phyloP scores from a whole-genome alignment of 2,329 filamentous ascomycete genomes.

The Shiraia bambusicola region DNA sequence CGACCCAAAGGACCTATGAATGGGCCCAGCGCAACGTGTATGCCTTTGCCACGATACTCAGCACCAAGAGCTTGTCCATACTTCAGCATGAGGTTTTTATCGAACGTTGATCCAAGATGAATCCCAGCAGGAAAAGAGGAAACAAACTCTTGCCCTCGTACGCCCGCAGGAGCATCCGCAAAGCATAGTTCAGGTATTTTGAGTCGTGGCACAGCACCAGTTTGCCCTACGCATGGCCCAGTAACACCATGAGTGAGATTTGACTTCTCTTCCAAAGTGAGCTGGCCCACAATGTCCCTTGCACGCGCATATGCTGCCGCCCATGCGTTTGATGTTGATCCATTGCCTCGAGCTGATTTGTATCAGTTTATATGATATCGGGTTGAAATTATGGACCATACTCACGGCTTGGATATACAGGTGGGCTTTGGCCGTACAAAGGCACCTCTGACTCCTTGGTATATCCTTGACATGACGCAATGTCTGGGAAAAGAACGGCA shows the following conservation, averaged over 20 bases:
- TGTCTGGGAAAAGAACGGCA: slow-evolving; percentile 12
- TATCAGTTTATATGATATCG: no score
- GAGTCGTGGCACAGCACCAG: slow-evolving; percentile 40
- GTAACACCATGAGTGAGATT: slow-evolving; percentile 42
- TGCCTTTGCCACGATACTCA: slow-evolving; percentile 71
- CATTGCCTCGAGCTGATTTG: slow-evolving; percentile 23
- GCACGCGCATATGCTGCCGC: slow-evolving; percentile 40
- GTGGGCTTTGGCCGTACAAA: slow-evolving; percentile 31
- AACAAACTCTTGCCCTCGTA: slow-evolving; percentile 35
- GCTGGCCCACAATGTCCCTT: slow-evolving; percentile 40
- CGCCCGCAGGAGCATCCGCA: slow-evolving; percentile 42
- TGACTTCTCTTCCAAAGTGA: slow-evolving; percentile 48
- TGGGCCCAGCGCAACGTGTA: slow-evolving; percentile 69
- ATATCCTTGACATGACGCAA: slow-evolving; percentile 19
- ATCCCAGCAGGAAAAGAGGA: slow-evolving; percentile 35
- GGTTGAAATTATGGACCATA: not conserved
- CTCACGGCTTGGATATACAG: slow-evolving; percentile 35
- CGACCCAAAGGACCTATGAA: slow-evolving; percentile 69
- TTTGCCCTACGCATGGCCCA: slow-evolving; percentile 40
- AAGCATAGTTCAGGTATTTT: slow-evolving; percentile 44
- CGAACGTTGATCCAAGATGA: slow-evolving; percentile 65
- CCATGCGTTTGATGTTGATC: slow-evolving; percentile 27
- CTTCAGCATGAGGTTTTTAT: slow-evolving; percentile 67
- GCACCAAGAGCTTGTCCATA: slow-evolving; percentile 68
- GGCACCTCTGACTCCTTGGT: slow-evolving; percentile 33